Evolutionary conservation across 2,329 filamentous ascomycete genomes (phyloP), one percentile per base, ranked within the genome.

Genomic region (Epichloe amarillans): DNA sequence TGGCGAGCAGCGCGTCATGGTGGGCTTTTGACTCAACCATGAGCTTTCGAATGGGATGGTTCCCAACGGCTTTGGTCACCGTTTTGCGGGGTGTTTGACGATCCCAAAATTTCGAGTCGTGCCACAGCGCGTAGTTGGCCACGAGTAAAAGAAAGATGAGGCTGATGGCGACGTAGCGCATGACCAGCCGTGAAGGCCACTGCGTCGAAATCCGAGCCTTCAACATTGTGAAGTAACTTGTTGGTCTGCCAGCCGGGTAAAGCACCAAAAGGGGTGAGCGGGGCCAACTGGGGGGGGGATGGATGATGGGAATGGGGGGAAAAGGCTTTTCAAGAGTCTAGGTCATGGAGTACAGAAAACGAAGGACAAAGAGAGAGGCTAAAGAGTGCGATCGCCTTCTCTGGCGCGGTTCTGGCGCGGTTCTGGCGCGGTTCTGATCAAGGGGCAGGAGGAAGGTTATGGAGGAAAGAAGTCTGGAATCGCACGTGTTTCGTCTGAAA

Each of bases 31-130:
- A 74, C 5, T 71, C 66, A 41, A 62, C 59, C 56, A 79, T 74
- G 41, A 79, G 68, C 37, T 64, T 62, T 55, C 72, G 69, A 54
- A 79, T 77, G n/a, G 75, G 73, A 55, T 79, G 74, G 37, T 62
- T 60, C 3, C 58, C 55, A 17, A 56, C 58, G 36, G 59, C 42
- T 23, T 58, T 58, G 30, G 61, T 51, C 17, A 59, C 52, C 8
- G 54, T 54, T 15, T 30, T 44, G 43, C 54, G 54, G 2, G 50
- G 23, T 17, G 10, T 53, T 37, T 53, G 54, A 17, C 53, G 53
- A 49, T 62, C 56, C 61, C 63, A 64, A 12, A 56, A 54, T 26
- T 56, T 51, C 4, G 57, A 53, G 49, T 61, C 58, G 49, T 56
- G 53, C 64, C 63, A 67, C 47, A 66, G 54, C 46, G 59, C 39